A percentile compares a stretch with the other conserved stretches of the same genome.
Conservation (phyloP, 257 asterid genomes). For the Fraxinus excelsior region DNA sequence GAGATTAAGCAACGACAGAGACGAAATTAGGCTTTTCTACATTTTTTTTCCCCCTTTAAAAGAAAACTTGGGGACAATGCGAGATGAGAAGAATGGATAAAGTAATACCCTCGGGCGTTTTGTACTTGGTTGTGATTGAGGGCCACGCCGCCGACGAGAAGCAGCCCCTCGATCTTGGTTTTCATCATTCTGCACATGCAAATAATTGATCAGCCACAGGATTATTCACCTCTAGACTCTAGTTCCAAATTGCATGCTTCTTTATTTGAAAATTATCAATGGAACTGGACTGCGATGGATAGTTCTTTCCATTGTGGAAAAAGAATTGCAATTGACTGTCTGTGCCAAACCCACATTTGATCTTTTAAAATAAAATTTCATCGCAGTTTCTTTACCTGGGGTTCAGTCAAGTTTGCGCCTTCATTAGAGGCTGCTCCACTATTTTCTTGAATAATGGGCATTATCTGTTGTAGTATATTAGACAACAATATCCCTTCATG, state of each 20-base stretch:
- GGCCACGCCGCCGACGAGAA: constrained; percentile 36
- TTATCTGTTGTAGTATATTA: constrained; percentile 63
- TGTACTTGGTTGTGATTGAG: constrained; percentile 36
- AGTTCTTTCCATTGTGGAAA: not conserved
- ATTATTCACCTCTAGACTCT: constrained; percentile 1
- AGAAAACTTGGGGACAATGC: not conserved
- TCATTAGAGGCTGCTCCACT: constrained; percentile 37
- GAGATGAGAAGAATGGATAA: too few species aligned
- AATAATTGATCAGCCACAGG: constrained; percentile 5
- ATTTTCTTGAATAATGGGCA: constrained; percentile 69
- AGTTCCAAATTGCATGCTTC: not conserved
- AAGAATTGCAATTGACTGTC: not conserved
- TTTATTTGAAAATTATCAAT: not conserved
- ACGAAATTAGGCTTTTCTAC: not conserved
- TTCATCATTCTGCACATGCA: constrained; percentile 39
- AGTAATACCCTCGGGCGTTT: constrained; percentile 61
- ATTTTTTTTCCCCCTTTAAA: not conserved
- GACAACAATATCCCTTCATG: constrained; percentile 69
- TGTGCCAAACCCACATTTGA: not conserved
- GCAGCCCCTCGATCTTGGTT: constrained; percentile 38
- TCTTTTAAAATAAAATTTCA: constrained; percentile 3
- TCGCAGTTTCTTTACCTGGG: constrained; percentile 37
- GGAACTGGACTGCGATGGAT: not conserved
- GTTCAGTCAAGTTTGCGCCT: constrained; percentile 13
- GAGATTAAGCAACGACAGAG: constrained; percentile 5